Evolutionary conservation across 1,139 yeast species (phyloP).

Genomic region (Debaryomyces coudertii): DNA sequence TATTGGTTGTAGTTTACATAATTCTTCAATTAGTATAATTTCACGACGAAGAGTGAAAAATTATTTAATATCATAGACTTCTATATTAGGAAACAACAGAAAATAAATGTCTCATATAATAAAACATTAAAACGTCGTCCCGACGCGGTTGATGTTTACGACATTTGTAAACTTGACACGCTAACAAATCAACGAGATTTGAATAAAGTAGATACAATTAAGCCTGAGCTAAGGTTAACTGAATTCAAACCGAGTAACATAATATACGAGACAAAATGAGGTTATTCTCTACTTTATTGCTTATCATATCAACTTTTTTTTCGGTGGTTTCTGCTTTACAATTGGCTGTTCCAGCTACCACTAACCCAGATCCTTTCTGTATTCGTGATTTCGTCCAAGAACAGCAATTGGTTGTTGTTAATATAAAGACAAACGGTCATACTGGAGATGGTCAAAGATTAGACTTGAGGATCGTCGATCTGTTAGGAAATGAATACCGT

Average conservation of each 20-base stretch:
- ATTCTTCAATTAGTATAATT: background rate
- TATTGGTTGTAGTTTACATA: background rate
- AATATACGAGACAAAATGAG: slow-evolving; percentile 1
- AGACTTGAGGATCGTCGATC: slow-evolving; percentile 62
- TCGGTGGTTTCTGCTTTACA: slow-evolving; percentile 36
- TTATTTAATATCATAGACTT: background rate
- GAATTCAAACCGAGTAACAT: background rate
- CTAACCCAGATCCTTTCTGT: slow-evolving; percentile 55
- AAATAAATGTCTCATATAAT: background rate
- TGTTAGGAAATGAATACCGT: slow-evolving; percentile 72
- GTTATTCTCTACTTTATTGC: slow-evolving; percentile 1
- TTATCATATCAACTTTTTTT: slow-evolving; percentile 19
- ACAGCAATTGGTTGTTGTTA: slow-evolving; percentile 84
- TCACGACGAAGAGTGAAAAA: background rate
- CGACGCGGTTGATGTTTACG: slow-evolving; percentile 5
- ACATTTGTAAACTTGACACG: slow-evolving; percentile 10
- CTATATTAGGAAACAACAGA: background rate
- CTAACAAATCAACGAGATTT: slow-evolving; percentile 5
- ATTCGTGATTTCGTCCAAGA: slow-evolving; percentile 86
- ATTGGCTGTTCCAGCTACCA: slow-evolving; percentile 42
- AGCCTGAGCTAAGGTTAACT: background rate
- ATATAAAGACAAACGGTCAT: slow-evolving; percentile 70
- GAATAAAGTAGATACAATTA: background rate
- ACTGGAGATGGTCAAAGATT: slow-evolving; percentile 85
- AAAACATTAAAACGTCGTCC: background rate